These are phyloP conservation scores for Penicillium sp. DNA, from an alignment of 2,329 filamentous ascomycete genomes.

Conservation along the genomic window DNA sequence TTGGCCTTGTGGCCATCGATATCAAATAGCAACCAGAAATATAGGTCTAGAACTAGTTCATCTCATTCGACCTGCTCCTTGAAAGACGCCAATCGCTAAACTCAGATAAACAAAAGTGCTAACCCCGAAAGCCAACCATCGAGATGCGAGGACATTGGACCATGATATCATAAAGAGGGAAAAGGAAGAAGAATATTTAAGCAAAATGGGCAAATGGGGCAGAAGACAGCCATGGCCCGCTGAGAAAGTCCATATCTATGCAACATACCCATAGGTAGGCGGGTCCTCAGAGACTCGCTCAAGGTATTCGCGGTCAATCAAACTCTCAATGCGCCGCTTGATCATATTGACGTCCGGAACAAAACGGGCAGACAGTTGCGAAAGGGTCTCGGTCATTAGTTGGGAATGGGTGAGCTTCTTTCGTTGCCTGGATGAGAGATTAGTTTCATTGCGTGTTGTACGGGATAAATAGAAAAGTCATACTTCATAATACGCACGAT, in stretches of 20 bases:
- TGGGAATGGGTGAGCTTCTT: conserved; percentile 50
- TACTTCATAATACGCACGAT: conserved; percentile 57
- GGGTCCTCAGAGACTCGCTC: conserved; percentile 47
- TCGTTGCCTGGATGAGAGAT: conserved; percentile 42
- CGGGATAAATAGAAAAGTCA: conserved; percentile 9
- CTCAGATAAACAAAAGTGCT: conserved; percentile 10
- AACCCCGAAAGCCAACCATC: not conserved
- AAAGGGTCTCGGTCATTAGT: conserved; percentile 52
- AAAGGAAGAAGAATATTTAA: not conserved
- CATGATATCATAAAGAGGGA: conserved; percentile 1
- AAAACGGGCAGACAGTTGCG: conserved; percentile 50
- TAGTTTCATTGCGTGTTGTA: conserved; percentile 6
- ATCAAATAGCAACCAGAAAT: not conserved
- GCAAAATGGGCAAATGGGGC: not conserved
- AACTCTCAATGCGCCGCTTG: conserved; percentile 53
- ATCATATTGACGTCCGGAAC: conserved; percentile 54
- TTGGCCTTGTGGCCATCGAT: not conserved
- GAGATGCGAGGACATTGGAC: conserved; percentile 6
- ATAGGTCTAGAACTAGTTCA: conserved; percentile 8
- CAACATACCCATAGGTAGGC: conserved; percentile 48
- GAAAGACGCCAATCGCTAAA: conserved; percentile 30
- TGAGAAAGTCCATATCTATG: conserved; percentile 24
- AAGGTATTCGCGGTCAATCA: conserved; percentile 56
- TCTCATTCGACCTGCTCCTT: conserved; percentile 10
- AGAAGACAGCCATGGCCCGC: not conserved